phyloP scores from a whole-genome alignment of 495 filamentous ascomycete genomes.

The Lasiosphaeris hirsuta region DNA sequence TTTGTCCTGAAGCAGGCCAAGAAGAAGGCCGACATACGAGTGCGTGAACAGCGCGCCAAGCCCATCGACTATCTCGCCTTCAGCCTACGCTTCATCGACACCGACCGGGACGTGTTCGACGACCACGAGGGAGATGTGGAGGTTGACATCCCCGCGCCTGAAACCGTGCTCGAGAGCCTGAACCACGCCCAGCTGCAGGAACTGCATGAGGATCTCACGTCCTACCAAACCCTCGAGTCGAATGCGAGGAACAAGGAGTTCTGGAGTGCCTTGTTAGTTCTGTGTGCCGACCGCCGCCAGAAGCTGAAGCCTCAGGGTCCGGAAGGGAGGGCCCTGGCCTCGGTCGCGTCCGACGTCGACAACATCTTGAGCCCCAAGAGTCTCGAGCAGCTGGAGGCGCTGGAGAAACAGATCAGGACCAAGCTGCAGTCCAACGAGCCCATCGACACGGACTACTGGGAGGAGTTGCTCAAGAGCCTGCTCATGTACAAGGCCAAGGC shows the following conservation, averaged over 20 bases:
- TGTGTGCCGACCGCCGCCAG: conserved; percentile 75
- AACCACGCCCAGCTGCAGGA: conserved; percentile 66
- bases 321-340: conserved; percentile 70
- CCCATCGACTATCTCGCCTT: conserved; percentile 96
- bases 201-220: conserved; percentile 81
- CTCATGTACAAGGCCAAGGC: conserved; percentile 89
- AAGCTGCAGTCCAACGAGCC: conserved; percentile 87
- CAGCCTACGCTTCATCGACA: conserved; percentile 81
- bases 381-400: conserved; percentile 75
- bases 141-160: conserved; percentile 76
- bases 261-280: conserved; percentile 87
- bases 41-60: conserved; percentile 88
- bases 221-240: conserved; percentile 76
- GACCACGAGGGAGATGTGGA: conserved; percentile 73
- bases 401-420: conserved; percentile 78
- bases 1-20: conserved; percentile 97
- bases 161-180: conserved; percentile 75
- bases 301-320: conserved; percentile 56
- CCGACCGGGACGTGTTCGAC: conserved; percentile 72
- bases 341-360: conserved; percentile 85
- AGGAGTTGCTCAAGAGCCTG: conserved; percentile 80
- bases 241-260: conserved; percentile 76
- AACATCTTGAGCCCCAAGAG: conserved; percentile 79
- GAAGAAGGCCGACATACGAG: conserved; percentile 94
- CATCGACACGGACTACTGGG: conserved; percentile 97